Evolutionary conservation across 2,329 filamentous ascomycete genomes (phyloP).

Genomic region (Talaromyces pinophilus): DNA sequence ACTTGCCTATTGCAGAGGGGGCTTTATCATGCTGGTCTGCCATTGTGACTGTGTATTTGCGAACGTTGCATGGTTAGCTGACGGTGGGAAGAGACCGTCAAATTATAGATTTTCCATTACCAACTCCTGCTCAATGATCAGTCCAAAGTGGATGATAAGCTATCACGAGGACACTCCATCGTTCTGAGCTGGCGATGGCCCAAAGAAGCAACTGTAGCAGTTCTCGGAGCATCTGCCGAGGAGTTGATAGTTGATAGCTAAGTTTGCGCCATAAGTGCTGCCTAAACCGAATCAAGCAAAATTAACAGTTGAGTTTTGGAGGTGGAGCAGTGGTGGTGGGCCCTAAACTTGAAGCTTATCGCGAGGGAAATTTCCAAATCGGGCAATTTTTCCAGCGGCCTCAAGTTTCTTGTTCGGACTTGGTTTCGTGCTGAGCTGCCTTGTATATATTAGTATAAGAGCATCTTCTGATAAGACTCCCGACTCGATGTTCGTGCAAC

Average conservation of each 20-base stretch:
- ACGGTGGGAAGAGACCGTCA: background rate
- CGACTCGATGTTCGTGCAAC: background rate
- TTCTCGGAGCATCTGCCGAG: background rate
- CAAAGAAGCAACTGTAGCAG: background rate
- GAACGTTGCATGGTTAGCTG: background rate
- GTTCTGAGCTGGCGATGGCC: background rate
- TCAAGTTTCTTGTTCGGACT: background rate
- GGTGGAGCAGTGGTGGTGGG: background rate
- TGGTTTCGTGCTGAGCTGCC: background rate
- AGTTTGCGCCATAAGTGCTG: background rate
- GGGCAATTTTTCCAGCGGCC: background rate
- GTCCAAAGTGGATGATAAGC: background rate
- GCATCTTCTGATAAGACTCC: background rate
- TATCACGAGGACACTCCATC: background rate
- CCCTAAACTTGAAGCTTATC: background rate
- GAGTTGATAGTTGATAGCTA: background rate
- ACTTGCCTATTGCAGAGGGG: background rate
- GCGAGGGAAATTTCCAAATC: background rate
- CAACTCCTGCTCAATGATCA: background rate
- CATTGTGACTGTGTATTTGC: background rate
- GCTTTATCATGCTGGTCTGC: background rate
- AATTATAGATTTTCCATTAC: background rate
- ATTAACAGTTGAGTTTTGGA: background rate
- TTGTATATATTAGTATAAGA: background rate
- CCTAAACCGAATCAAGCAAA: background rate